These are phyloP conservation scores for Ustilago hordei DNA, from an alignment of 1,284 basidiomycete species.

Conservation along the genomic window DNA sequence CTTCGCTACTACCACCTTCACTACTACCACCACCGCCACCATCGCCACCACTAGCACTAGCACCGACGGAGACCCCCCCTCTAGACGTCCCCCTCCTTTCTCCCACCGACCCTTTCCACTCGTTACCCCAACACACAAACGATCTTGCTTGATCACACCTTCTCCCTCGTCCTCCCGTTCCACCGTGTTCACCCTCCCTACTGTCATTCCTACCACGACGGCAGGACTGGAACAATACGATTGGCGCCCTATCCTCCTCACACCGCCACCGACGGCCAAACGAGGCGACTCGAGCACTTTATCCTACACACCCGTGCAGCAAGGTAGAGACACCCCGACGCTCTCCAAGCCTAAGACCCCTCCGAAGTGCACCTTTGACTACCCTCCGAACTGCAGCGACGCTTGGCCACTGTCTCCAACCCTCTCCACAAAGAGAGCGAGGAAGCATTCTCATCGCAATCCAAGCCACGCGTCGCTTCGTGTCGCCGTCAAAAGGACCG, in stretches of 20 bases:
- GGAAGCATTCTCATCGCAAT: slow-evolving; percentile 4
- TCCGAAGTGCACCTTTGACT: neutral
- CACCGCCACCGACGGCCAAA: slow-evolving; percentile 17
- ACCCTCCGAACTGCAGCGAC: slow-evolving; percentile 5
- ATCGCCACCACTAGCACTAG: neutral
- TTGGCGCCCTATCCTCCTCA: slow-evolving; percentile 25
- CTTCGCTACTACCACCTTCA: neutral
- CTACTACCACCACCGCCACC: neutral
- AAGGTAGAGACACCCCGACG: neutral
- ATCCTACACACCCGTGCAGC: neutral
- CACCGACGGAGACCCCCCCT: slow-evolving; percentile 1
- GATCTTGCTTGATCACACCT: slow-evolving; percentile 2
- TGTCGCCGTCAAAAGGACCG: neutral
- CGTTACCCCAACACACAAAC: neutral
- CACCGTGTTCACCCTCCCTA: neutral
- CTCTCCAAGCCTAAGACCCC: neutral
- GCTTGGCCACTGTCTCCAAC: slow-evolving; percentile 28
- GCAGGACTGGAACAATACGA: slow-evolving; percentile 13
- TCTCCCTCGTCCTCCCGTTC: neutral
- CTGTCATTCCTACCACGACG: neutral
- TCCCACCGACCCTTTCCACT: neutral
- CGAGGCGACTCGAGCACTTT: neutral
- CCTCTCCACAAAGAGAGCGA: slow-evolving; percentile 13
- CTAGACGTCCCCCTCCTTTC: neutral
- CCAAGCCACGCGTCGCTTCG: neutral